Conservation (phyloP, 2,329 filamentous ascomycete species). For the Colletotrichum sp. region DNA sequence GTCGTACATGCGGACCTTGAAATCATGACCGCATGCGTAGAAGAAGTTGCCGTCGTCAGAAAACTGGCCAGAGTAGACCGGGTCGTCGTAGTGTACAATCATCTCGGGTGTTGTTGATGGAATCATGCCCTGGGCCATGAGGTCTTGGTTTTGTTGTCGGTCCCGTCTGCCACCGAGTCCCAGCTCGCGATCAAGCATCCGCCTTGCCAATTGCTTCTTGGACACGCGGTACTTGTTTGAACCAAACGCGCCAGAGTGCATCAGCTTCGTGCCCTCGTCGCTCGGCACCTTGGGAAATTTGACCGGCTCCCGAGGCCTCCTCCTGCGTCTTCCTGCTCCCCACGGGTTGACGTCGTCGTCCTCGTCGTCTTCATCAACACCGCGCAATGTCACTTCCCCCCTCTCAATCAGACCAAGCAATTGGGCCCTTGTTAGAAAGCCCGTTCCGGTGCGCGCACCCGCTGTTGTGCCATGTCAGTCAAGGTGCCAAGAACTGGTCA, state of each 20-base stretch:
- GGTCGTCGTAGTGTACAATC: conserved; percentile 84
- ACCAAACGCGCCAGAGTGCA: conserved; percentile 85
- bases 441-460: conserved; percentile 27
- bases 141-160: conserved; percentile 62
- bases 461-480: conserved; percentile 33
- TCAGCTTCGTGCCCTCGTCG: conserved; percentile 75
- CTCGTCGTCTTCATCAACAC: conserved; percentile 40
- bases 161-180: conserved; percentile 69
- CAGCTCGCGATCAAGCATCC: conserved; percentile 82
- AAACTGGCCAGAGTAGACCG: conserved; percentile 95
- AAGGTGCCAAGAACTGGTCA: conserved; percentile 26
- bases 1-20: conserved; percentile 95
- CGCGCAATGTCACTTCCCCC: conserved; percentile 37
- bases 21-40: conserved; percentile 90
- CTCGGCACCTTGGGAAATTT: conserved; percentile 86
- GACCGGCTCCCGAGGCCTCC: conserved; percentile 49
- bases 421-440: conserved; percentile 39
- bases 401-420: conserved; percentile 45
- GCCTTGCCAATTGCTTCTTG: conserved; percentile 65
- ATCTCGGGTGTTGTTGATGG: conserved; percentile 81
- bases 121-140: conserved; percentile 70
- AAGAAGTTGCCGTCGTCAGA: conserved; percentile 98
- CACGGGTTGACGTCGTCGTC: conserved; percentile 44
- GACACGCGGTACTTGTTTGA: conserved; percentile 61
- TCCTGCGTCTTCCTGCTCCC: conserved; percentile 50